phyloP scores from a whole-genome alignment of 129 eudicot genomes.

The Flaveria robusta region DNA sequence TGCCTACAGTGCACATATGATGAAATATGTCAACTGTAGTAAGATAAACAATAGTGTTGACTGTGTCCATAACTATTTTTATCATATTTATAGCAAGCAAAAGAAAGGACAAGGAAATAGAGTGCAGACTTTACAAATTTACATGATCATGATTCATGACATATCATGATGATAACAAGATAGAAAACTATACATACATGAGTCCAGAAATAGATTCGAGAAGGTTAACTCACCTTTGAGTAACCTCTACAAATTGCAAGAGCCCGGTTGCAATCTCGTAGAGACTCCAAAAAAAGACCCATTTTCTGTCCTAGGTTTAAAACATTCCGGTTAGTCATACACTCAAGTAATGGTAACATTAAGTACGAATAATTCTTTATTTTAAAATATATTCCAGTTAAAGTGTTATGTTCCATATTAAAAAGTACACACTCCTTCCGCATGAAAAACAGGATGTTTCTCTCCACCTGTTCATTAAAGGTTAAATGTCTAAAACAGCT shows the following conservation, averaged over 20 bases:
- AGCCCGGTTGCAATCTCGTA: conserved; percentile 79
- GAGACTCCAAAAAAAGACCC: conserved; percentile 61
- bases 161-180: not conserved
- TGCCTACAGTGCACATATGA: conserved; percentile 49
- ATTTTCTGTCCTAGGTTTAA: conserved; percentile 51
- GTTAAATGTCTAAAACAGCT: conserved; percentile 1
- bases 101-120: not conserved
- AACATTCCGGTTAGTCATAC: conserved; percentile 14
- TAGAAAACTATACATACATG: conserved; percentile 6
- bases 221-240: conserved; percentile 65
- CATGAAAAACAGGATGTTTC: not conserved
- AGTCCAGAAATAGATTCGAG: conserved; percentile 20
- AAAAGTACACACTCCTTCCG: conserved; percentile 4
- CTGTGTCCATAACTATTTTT: not conserved
- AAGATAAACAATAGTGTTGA: not conserved
- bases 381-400: too few species aligned
- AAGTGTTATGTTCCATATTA: not conserved
- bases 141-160: conserved; percentile 5
- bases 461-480: conserved; percentile 10
- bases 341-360: not conserved
- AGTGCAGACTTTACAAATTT: conserved; percentile 11
- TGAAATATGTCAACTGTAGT: conserved; percentile 20
- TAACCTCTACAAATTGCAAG: conserved; percentile 51
- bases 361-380: not conserved
- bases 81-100: conserved; percentile 5